Percentiles rank a stretch among this genome's conserved stretches.
Conservation (phyloP, 495 filamentous ascomycete species). For the Evernia prunastri region DNA sequence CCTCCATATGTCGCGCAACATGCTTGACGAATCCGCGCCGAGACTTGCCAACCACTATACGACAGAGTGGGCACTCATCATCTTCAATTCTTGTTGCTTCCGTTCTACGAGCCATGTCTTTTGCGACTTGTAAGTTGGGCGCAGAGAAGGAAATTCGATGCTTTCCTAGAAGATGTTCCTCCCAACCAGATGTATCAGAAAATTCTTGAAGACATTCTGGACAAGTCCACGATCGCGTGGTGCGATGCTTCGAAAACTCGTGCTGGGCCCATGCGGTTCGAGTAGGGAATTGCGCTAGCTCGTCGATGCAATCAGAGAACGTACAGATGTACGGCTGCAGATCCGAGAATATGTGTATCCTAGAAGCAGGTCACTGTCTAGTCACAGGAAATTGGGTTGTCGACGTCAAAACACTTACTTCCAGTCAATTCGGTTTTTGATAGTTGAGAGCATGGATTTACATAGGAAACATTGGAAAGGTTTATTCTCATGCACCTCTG, state of each 20-base stretch:
- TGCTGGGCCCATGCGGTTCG: conserved; percentile 30
- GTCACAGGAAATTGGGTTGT: neutral
- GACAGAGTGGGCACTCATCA: conserved; percentile 4
- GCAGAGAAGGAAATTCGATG: neutral
- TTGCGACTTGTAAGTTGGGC: neutral
- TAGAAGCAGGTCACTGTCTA: neutral
- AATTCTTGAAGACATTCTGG: neutral
- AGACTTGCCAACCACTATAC: conserved; percentile 5
- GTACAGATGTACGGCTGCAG: conserved; percentile 35
- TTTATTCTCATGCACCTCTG: neutral
- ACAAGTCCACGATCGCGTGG: neutral
- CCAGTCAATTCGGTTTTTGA: neutral
- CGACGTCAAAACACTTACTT: neutral
- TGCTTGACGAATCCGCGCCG: conserved; percentile 25
- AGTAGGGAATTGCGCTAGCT: conserved; percentile 25
- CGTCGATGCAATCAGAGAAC: conserved; percentile 25
- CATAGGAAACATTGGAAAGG: neutral
- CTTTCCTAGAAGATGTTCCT: neutral
- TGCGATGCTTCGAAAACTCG: conserved; percentile 15
- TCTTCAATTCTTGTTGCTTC: neutral
- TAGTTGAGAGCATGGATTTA: neutral
- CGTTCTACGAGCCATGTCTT: neutral
- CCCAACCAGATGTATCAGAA: neutral
- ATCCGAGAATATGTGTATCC: conserved; percentile 17
- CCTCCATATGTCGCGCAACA: conserved; percentile 28